Evolutionary conservation across 2,329 filamentous ascomycete species (phyloP), one percentile per base, ranked within the genome.

Genomic region (Acrodontium crateriforme): DNA sequence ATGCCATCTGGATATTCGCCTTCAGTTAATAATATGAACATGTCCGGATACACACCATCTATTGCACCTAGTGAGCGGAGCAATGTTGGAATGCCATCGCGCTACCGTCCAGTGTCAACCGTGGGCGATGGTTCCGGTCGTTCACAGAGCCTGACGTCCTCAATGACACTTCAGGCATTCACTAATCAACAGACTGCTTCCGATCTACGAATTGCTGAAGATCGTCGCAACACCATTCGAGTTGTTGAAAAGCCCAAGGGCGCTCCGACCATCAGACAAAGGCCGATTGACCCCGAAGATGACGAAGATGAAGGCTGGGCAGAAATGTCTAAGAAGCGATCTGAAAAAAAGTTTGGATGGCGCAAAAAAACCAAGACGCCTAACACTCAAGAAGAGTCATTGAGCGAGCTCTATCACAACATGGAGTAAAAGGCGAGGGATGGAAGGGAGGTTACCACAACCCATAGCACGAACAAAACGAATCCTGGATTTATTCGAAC

Each of bases 21-120:
- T n/a, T 51, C 47, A 41, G 23, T 57, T 47, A 37, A 53, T 50
- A 41, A 54, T 49, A 23, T 53, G 40, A 34, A 55, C 48, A 25
- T 58, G 44, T 38, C 53, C 45, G 38, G 45, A 15, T 95, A 95
- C 55, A 70, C 84, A 1, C 74, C 84, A 1, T 95, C 87, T 1
- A 92, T 98, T 41, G 87, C 89, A 2, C 89, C 89, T 1, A 93
- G 83, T 4, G 89, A 95, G 59, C 78, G 89, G 36, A 95, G 85
- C 63, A 95, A 91, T 52, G 63, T 94, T 36, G 89, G 89, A 10
- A 67, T 92, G 28, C 84, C 89, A 6, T 77, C 82, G 17, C 74
- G 89, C 24, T 98, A 98, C 57, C 72, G 89, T 24, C 84, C 89
- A 2, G 87, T 95, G 0, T 76, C 78, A 11, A 27, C 35, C 30